Base-by-base conservation (phyloP, 2,329 filamentous ascomycete species). In the Daldinia sp. region DNA sequence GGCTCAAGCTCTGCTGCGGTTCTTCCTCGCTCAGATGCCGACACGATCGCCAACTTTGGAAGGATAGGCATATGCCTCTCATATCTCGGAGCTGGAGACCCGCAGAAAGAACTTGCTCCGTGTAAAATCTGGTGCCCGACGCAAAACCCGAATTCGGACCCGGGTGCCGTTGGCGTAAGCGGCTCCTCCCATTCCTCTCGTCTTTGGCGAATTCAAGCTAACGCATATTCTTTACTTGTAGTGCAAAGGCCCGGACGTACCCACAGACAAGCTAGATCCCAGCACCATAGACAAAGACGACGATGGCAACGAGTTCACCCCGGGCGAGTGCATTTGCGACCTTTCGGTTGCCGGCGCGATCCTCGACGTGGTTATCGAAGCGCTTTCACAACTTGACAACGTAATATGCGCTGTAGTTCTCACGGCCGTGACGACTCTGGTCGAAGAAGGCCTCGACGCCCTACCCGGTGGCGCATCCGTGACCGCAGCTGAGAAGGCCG, bases 21-120 rank as follows among this genome's bases (percentile, higher is more conserved):
- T 11, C 13, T 67, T 2, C 61, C 64, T 23, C 64, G 64, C 8
- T 39, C 48, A 8, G 64, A 67, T 25, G 64, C 54, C 35, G 37
- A 51, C 10, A 67, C 60, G 32, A 68, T 66, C 9, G 61, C 66
- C 58, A 60, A 61, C 51, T 68, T 67, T 19, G 59, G 54, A 5
- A 52, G 61, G 17, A 61, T 62, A 58, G 66, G 66, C 10, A 62
- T 63, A 50, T 68, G 66, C 45, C 51, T 66, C 23, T 64, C 66
- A 11, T 68, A 68, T 53, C 45, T 67, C 35, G 48, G 41, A 9
- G 34, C 43, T 6, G 64, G 64, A 5, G 37, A 49, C 10, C 50
- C 39, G 3, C 35, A 64, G 3, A 67, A 64, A 48, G 64, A 67
- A 21, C 61, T 67, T 21, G 64, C 64, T 15, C 64, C 64, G 11